Evolutionary conservation across 2,329 filamentous ascomycete species (phyloP).

Genomic region (Claviceps pusilla): DNA sequence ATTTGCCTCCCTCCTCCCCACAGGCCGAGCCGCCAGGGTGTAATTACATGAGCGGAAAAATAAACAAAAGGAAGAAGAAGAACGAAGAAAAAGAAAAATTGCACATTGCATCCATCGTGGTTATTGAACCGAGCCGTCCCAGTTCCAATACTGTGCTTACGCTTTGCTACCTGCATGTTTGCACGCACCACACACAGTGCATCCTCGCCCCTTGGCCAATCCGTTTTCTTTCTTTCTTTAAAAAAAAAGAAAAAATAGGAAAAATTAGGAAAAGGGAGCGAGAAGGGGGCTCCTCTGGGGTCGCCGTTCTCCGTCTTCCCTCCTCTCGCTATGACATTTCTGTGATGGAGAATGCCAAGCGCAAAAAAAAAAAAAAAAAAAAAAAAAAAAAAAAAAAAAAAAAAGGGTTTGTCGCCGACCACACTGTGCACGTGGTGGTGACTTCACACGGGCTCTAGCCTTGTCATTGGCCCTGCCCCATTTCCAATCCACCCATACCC

Average conservation of each 20-base stretch:
- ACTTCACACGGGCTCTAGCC: neutral
- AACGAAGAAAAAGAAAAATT: no score
- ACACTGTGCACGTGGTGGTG: neutral
- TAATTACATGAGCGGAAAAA: neutral
- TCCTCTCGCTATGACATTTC: no score
- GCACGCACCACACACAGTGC: no score
- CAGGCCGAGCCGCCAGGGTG: neutral
- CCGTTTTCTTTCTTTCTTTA: no score
- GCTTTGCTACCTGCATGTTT: no score
- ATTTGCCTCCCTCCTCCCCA: neutral
- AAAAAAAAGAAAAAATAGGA: no score
- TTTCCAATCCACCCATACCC: neutral
- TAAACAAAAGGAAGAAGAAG: neutral
- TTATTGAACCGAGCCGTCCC: neutral
- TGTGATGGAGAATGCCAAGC: neutral
- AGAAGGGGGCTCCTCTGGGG: neutral
- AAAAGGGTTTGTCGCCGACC: neutral
- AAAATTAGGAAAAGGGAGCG: neutral
- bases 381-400: no score
- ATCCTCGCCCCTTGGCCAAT: no score
- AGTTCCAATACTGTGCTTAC: neutral
- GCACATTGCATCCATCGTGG: neutral
- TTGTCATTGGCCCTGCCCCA: neutral
- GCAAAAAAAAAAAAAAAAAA: neutral
- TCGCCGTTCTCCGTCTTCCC: neutral